Base-by-base conservation (phyloP, 352 stramenopile genomes). In the Pythium rishiriense region DNA sequence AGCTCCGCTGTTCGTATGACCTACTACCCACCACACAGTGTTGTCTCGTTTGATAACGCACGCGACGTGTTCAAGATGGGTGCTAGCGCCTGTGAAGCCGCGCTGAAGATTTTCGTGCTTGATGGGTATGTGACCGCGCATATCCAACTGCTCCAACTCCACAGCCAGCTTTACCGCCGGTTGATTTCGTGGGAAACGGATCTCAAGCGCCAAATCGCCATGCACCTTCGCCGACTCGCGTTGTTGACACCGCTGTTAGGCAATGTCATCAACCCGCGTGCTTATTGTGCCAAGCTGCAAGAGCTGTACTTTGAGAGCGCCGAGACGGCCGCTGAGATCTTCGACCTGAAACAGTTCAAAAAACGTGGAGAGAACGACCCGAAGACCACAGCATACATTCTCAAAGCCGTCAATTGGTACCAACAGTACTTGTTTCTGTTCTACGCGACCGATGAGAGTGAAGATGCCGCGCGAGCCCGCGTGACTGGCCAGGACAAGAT, bases 61-160 rank as follows among this genome's bases (percentile, higher is more conserved):
- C 81, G 81, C 1, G 59, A 77, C 14, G 71, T 90, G 12, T 93
- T 93, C 71, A 90, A 87, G 58, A 72, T 82, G 52, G 81, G 76
- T 4, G 64, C 87, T 29, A 66, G 68, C 11, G 76, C 76, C 10
- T 79, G 69, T n/a, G 75, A 82, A 15, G 51, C 42, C 0, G 81
- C 79, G 0, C 70, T 81, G 39, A 58, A 71, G 25, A 56, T 80
- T 1, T 83, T 88, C 28, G 69, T 80, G 10, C 58, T 93, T 25
- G 81, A 93, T 47, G 84, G 82, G 9, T 90, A 86, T 37, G 84
- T 91, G 21, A 91, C 81, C 12, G 69, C 78, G 31, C 72, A 90
- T 49, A 76, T 93, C 43, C 77, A 74, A 4, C 24, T 91, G 11
- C 35, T 79, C 48, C 82, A 91, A 49, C 69, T 79, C 15, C 74